Evolutionary conservation across 1,139 yeast genomes (phyloP).

Genomic region (Chernovozyma aurita): DNA sequence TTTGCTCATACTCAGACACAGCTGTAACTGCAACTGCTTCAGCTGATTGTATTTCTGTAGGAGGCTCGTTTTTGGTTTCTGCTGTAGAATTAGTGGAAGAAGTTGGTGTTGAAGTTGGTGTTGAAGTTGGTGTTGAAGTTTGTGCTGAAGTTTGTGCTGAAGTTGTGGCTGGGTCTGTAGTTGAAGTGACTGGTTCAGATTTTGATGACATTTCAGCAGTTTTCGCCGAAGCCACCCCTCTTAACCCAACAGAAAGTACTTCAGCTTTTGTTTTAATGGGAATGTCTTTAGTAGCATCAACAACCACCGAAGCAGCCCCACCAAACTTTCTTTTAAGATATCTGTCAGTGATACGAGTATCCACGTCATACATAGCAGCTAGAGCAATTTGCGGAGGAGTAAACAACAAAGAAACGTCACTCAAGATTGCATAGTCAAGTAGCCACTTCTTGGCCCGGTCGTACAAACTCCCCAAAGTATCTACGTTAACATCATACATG

Average conservation of each 20-base stretch:
- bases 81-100: too few species aligned
- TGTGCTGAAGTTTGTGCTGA: too few species aligned
- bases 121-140: too few species aligned
- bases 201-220: neutral
- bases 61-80: too few species aligned
- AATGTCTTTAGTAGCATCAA: conserved; percentile 1
- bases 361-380: conserved; percentile 70
- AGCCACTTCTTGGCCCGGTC: conserved; percentile 66
- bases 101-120: too few species aligned
- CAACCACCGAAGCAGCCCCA: conserved; percentile 1
- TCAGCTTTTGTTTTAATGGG: too few species aligned
- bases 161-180: too few species aligned
- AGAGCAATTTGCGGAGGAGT: conserved; percentile 96
- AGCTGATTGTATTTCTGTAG: too few species aligned
- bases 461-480: conserved; percentile 51
- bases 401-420: conserved; percentile 71
- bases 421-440: conserved; percentile 57
- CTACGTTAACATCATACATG: conserved; percentile 35
- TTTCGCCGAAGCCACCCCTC: too few species aligned
- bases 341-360: conserved; percentile 57
- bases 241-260: too few species aligned
- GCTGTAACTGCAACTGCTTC: neutral
- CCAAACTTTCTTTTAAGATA: conserved; percentile 62
- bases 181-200: too few species aligned
- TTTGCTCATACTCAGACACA: conserved; percentile 20